Evolutionary conservation across 345 rosid genomes (phyloP).

Genomic region (Populus ilicifolia): DNA sequence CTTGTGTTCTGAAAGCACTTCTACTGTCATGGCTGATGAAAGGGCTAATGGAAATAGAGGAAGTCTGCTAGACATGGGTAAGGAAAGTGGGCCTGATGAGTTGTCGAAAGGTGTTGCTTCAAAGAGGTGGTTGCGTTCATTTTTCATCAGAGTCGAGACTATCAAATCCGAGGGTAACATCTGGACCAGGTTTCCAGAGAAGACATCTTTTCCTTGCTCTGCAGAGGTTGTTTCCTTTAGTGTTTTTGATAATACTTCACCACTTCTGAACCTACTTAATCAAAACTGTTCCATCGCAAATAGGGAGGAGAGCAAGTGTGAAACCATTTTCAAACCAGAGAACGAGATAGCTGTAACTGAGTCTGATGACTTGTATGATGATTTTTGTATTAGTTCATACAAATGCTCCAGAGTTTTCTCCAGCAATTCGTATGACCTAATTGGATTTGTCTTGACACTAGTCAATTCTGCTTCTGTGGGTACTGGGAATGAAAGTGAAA

Average conservation of each 20-base stretch:
- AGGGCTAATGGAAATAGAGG: conserved; percentile 23
- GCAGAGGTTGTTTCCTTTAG: conserved; percentile 83
- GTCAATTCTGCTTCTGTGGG: conserved; percentile 32
- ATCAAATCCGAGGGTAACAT: conserved; percentile 49
- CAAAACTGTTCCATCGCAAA: conserved; percentile 23
- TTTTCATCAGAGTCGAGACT: conserved; percentile 56
- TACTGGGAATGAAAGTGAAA: conserved; percentile 33
- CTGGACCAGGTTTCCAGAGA: conserved; percentile 67
- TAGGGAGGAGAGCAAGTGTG: conserved; percentile 22
- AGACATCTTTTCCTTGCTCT: conserved; percentile 60
- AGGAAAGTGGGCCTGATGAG: conserved; percentile 27
- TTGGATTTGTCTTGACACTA: conserved; percentile 70
- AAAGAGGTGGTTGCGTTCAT: conserved; percentile 77
- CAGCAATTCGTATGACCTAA: conserved; percentile 59
- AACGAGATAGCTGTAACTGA: conserved; percentile 27
- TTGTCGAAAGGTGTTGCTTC: conserved; percentile 37
- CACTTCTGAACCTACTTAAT: conserved; percentile 38
- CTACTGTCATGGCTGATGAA: conserved; percentile 20
- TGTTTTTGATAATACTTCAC: conserved; percentile 45
- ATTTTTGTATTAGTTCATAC: conserved; percentile 38
- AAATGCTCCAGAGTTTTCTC: conserved; percentile 75
- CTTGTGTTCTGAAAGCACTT: conserved; percentile 29
- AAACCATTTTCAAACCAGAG: conserved; percentile 26
- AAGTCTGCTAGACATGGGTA: conserved; percentile 1
- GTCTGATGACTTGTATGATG: conserved; percentile 26